Evolutionary conservation across 1,284 basidiomycete species (phyloP).

Genomic region (Moesziomyces antarcticus): DNA sequence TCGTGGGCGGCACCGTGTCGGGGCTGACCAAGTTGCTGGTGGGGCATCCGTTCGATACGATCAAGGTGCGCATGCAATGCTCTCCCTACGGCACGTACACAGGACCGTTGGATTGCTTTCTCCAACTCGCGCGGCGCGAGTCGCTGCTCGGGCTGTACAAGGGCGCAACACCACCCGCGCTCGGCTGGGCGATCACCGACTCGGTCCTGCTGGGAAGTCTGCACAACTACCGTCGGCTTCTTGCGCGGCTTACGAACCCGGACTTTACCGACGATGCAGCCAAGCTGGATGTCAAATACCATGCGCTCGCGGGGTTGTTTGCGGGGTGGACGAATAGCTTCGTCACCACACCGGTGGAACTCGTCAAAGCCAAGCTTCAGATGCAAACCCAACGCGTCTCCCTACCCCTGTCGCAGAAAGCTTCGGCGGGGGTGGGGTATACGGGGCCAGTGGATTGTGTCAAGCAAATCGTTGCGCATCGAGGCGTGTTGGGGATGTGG

Average conservation of each 20-base stretch:
- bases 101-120: slow-evolving; percentile 76
- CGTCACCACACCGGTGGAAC: slow-evolving; percentile 75
- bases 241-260: slow-evolving; percentile 26
- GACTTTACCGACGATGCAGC: slow-evolving; percentile 22
- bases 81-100: slow-evolving; percentile 77
- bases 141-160: slow-evolving; percentile 67
- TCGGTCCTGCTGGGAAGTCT: slow-evolving; percentile 79
- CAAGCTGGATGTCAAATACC: slow-evolving; percentile 48
- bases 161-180: slow-evolving; percentile 75
- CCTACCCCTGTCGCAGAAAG: slow-evolving; percentile 18
- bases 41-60: slow-evolving; percentile 74
- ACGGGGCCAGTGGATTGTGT: slow-evolving; percentile 67
- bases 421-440: slow-evolving; percentile 26
- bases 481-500: slow-evolving; percentile 66
- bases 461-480: slow-evolving; percentile 58
- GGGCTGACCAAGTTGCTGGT: slow-evolving; percentile 69
- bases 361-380: slow-evolving; percentile 77
- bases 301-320: slow-evolving; percentile 75
- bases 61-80: slow-evolving; percentile 81
- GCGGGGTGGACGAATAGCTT: slow-evolving; percentile 80
- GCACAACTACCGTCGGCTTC: slow-evolving; percentile 57
- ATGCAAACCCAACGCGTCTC: slow-evolving; percentile 75
- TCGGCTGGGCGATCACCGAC: slow-evolving; percentile 82
- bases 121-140: slow-evolving; percentile 76
- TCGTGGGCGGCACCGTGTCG: slow-evolving; percentile 67